These are phyloP conservation scores for Colletotrichum cuscutae DNA, from an alignment of 2,329 filamentous ascomycete species.

Conservation along the genomic window DNA sequence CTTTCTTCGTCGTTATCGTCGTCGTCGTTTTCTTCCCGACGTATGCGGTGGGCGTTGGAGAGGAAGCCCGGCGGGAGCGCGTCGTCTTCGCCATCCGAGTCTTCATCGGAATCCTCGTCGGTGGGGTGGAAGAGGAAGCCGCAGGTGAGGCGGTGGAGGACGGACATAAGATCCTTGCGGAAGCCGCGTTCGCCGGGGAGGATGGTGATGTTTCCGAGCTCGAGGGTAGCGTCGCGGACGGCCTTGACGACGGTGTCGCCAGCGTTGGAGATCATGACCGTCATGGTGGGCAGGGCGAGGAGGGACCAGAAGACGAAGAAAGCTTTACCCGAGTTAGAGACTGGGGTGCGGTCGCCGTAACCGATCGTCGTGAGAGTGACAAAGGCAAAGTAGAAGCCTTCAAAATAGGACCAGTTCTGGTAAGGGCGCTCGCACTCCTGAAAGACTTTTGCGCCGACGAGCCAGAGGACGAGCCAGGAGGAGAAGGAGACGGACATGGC, in stretches of 20 bases:
- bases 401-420: constrained; percentile 78
- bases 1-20: constrained; percentile 40
- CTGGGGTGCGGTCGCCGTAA: constrained; percentile 82
- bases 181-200: constrained; percentile 66
- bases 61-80: constrained; percentile 54
- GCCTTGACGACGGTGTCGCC: constrained; percentile 82
- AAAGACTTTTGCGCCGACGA: constrained; percentile 82
- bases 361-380: constrained; percentile 83
- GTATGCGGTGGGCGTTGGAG: constrained; percentile 44
- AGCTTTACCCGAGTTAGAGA: constrained; percentile 80
- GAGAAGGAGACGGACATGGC: constrained; percentile 74
- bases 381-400: constrained; percentile 87
- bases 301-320: constrained; percentile 97
- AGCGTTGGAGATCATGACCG: constrained; percentile 84
- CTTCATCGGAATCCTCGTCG: not conserved
- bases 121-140: constrained; percentile 17
- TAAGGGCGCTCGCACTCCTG: constrained; percentile 60
- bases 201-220: constrained; percentile 69
- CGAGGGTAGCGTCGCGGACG: constrained; percentile 65
- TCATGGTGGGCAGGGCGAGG: constrained; percentile 87
- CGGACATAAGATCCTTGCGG: constrained; percentile 54
- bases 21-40: constrained; percentile 31
- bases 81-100: constrained; percentile 45
- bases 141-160: constrained; percentile 38
- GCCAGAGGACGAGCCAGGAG: constrained; percentile 81